Percentiles rank a stretch among this genome's conserved stretches.
These are phyloP conservation scores for Meyerozyma guilliermondii DNA, from an alignment of 1,139 yeast genomes.

Conservation along the genomic window DNA sequence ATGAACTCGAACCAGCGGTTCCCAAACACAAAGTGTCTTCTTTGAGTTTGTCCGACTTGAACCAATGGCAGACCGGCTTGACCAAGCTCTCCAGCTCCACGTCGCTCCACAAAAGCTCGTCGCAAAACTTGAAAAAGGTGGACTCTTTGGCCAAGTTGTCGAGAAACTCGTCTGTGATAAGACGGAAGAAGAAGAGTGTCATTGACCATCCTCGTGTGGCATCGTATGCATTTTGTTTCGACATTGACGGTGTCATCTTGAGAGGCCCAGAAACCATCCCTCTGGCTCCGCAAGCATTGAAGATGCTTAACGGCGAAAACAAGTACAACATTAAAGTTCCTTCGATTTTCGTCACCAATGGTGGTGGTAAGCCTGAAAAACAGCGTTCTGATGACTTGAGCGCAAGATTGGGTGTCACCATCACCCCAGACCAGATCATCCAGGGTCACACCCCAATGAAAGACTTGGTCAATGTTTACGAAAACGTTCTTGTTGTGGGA, in stretches of 20 bases:
- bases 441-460: conserved; percentile 92
- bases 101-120: conserved; percentile 31
- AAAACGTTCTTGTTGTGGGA: conserved; percentile 77
- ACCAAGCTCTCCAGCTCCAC: conserved; percentile 43
- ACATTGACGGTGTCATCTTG: conserved; percentile 79
- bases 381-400: conserved; percentile 67
- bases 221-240: conserved; percentile 81
- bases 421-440: conserved; percentile 72
- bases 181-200: conserved; percentile 45
- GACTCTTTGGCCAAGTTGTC: conserved; percentile 49
- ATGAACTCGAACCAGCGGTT: conserved; percentile 53
- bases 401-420: conserved; percentile 51
- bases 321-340: conserved; percentile 79
- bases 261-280: conserved; percentile 79
- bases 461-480: conserved; percentile 59
- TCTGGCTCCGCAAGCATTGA: conserved; percentile 66
- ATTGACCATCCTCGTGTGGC: conserved; percentile 71
- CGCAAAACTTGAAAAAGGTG: conserved; percentile 42
- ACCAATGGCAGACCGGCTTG: conserved; percentile 51
- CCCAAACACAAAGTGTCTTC: conserved; percentile 68
- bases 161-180: conserved; percentile 47
- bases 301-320: conserved; percentile 68
- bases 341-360: conserved; percentile 80
- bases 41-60: conserved; percentile 63
- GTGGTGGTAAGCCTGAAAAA: conserved; percentile 80